Evolutionary conservation across 2,329 filamentous ascomycete genomes (phyloP).

Genomic region (Claviceps sp.): DNA sequence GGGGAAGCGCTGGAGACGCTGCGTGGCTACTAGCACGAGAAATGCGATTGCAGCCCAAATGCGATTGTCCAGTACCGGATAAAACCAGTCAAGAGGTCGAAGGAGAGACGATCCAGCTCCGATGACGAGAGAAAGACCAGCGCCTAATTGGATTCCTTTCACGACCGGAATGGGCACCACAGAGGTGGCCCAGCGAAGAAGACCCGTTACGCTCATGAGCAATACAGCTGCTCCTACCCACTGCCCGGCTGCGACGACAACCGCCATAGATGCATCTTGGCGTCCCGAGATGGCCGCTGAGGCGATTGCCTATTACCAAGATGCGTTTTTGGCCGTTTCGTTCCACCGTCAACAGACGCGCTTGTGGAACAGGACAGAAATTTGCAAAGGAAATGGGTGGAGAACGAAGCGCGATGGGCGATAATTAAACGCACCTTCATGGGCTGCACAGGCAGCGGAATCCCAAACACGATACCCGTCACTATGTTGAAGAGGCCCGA

Average conservation of each 20-base stretch:
- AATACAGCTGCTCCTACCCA: conserved; percentile 64
- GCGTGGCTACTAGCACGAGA: conserved; percentile 53
- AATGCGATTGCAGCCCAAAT: conserved; percentile 67
- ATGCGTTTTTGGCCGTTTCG: background rate
- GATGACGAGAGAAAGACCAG: conserved; percentile 70
- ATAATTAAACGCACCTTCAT: conserved; percentile 39
- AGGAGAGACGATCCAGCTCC: conserved; percentile 61
- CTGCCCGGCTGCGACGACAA: conserved; percentile 64
- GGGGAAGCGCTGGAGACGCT: conserved; percentile 53
- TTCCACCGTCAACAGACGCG: background rate
- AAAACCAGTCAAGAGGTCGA: conserved; percentile 52
- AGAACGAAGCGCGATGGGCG: background rate
- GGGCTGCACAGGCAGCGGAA: conserved; percentile 86
- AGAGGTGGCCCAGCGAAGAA: conserved; percentile 61
- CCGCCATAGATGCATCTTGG: conserved; percentile 34
- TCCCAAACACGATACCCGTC: conserved; percentile 71
- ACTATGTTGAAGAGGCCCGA: conserved; percentile 77
- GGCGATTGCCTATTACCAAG: conserved; percentile 55
- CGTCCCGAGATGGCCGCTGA: conserved; percentile 69
- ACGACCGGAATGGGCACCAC: conserved; percentile 75
- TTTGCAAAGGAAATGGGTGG: too few species aligned
- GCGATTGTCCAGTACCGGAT: conserved; percentile 61
- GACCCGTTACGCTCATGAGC: conserved; percentile 63
- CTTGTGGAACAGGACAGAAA: background rate
- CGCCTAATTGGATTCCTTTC: conserved; percentile 89